These are phyloP conservation scores for Boletellus sp. DNA, from an alignment of 768 basidiomycete genomes.

Conservation along the genomic window DNA sequence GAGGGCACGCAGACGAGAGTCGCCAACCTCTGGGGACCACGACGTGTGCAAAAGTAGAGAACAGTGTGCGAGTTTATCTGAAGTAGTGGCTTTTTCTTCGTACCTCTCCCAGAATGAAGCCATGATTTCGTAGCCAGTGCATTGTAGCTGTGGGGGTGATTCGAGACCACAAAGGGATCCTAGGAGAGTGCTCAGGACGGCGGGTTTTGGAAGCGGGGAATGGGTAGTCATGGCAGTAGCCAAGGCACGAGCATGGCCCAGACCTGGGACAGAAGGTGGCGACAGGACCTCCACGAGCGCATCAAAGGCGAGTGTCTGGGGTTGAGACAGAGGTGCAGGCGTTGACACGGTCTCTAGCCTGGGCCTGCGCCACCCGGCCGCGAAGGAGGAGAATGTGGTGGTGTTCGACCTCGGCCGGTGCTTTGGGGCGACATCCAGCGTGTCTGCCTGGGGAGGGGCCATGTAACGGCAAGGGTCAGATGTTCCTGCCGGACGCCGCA, in stretches of 20 bases:
- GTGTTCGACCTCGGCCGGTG: conserved; percentile 42
- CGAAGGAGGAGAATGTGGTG: conserved; percentile 37
- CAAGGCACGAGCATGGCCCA: conserved; percentile 59
- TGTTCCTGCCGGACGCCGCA: conserved; percentile 9
- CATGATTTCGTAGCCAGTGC: conserved; percentile 69
- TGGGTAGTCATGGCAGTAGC: conserved; percentile 45
- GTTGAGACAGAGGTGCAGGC: conserved; percentile 26
- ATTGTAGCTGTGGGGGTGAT: conserved; percentile 55
- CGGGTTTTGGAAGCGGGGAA: conserved; percentile 53
- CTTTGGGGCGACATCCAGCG: conserved; percentile 26
- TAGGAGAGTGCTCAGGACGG: conserved; percentile 57
- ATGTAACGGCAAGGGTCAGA: conserved; percentile 18
- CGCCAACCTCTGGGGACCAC: conserved; percentile 71
- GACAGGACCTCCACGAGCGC: conserved; percentile 43
- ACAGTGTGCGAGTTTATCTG: conserved; percentile 62
- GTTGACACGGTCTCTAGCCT: conserved; percentile 28
- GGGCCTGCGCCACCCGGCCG: conserved; percentile 37
- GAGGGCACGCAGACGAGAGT: conserved; percentile 64
- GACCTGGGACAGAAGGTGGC: conserved; percentile 60
- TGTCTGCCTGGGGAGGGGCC: conserved; percentile 32
- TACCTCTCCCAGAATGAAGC: conserved; percentile 64
- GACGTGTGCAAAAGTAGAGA: conserved; percentile 52
- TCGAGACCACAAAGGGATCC: conserved; percentile 53
- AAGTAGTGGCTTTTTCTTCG: conserved; percentile 44
- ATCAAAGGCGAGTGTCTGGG: conserved; percentile 37